These are phyloP conservation scores for Candida nonsorbophila DNA, from an alignment of 805 yeast species.

Conservation along the genomic window DNA sequence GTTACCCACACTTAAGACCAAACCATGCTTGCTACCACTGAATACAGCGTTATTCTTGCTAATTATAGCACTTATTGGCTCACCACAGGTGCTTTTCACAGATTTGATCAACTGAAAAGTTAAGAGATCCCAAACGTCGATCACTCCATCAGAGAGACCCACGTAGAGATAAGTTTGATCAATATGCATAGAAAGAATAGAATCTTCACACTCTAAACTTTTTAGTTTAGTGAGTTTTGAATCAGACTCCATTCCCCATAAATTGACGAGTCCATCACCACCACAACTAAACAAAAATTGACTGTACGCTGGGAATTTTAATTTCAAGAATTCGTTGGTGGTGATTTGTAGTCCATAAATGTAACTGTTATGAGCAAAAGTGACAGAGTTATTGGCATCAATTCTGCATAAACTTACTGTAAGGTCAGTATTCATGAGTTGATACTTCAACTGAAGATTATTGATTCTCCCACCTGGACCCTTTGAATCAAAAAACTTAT, in stretches of 20 bases:
- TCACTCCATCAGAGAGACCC: slow-evolving; percentile 68
- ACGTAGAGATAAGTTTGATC: slow-evolving; percentile 71
- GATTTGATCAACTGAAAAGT: slow-evolving; percentile 65
- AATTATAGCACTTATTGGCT: slow-evolving; percentile 7
- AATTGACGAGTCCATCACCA: slow-evolving; percentile 84
- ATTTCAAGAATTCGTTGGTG: slow-evolving; percentile 13
- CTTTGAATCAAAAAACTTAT: slow-evolving; percentile 82
- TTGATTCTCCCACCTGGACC: slow-evolving; percentile 69
- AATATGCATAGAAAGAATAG: slow-evolving; percentile 65
- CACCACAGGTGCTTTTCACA: slow-evolving; percentile 8
- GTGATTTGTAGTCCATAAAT: slow-evolving; percentile 61
- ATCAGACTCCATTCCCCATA: slow-evolving; percentile 53
- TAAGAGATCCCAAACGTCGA: slow-evolving; percentile 83
- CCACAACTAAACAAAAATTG: slow-evolving; percentile 51
- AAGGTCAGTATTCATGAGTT: slow-evolving; percentile 5
- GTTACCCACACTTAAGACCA: slow-evolving; percentile 42
- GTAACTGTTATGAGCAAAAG: slow-evolving; percentile 90
- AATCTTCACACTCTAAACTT: slow-evolving; percentile 56
- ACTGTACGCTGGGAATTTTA: slow-evolving; percentile 12
- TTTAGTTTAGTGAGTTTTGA: slow-evolving; percentile 16
- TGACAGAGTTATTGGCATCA: slow-evolving; percentile 57
- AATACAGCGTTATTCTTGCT: slow-evolving; percentile 4
- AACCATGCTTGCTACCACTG: slow-evolving; percentile 10
- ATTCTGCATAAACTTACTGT: slow-evolving; percentile 50
- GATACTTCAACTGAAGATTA: slow-evolving; percentile 20